Evolutionary conservation across 208 protist species (phyloP), one percentile per base, ranked within the genome.

Genomic region (Leishmania aethiopica): DNA sequence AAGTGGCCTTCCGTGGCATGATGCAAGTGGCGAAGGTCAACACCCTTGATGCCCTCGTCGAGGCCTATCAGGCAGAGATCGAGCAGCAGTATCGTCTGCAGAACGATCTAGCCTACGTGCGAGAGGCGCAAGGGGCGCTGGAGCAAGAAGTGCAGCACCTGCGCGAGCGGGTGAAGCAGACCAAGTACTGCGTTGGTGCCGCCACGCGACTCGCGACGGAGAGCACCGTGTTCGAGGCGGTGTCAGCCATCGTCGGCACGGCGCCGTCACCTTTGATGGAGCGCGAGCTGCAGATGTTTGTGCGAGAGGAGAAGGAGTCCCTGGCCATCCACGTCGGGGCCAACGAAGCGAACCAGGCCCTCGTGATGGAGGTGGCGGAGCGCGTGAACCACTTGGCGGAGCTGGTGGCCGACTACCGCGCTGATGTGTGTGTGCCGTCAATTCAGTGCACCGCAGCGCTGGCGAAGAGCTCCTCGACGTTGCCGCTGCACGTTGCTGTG

Each of bases 1-100:
- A 99, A 67, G 89, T 95, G 53, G 91, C 93, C 15, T 98, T 99
- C 84, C 89, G 90, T 11, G 88, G 90, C 66, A 98, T 99, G 85
- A 95, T 98, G 87, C 93, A 92, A 47, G 90, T 92, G 19, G 98
- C 97, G 1, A 90, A 96, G 59, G 92, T 94, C 3, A 51, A 51
- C 35, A 84, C 79, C 1, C 69, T 91, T 32, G 88, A 90, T 13
- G 81, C 79, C 22, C 81, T 96, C 40, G 78, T 93, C 6, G 53
- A 42, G 3, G 88, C 85, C 13, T 92, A 93, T 62, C 83, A 92
- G 17, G 66, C 76, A 69, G 88, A 96, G 83, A 86, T 93, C 64
- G 90, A 92, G 40, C 86, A 89, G 42, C 93, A 97, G 70, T 69
- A 84, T 17, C 89, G 96, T 76, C 85, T 99, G 69, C 69, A 82